Base-by-base conservation (phyloP, 768 basidiomycete species). In the Trametes gibbosa region DNA sequence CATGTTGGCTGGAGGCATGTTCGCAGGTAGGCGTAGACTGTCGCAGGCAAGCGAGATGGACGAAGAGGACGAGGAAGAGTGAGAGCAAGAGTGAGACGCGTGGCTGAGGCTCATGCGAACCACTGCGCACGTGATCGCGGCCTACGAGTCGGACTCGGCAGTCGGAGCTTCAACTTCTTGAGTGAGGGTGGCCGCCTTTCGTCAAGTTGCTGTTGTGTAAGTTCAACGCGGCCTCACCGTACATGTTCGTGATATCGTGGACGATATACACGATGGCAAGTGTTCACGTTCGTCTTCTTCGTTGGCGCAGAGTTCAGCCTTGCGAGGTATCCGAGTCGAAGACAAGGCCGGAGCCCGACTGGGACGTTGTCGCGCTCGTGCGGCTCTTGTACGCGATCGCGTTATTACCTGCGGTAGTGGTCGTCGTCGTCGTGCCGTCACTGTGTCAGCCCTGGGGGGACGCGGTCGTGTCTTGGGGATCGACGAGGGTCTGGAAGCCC, bases 361-460 rank as follows among this genome's bases (percentile, higher is more conserved):
- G 67, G 9, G 75, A 57, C 3, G 78, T 73, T 3, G 72, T 68
- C 27, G 60, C 41, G 19, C 66, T 66, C 56, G 56, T 39, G 6
- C 68, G 64, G 45, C 70, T 60, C 47, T 69, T 69, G 61, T 68
- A 76, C 10, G 69, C 71, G 52, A 73, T 69, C 16, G 71, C 75
- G 56, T 77, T 78, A 72, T 79, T 79, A n/a, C 75, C 71, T 46
- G 66, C 53, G 19, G 73, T 72, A 10, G 61, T 54, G 16, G 73
- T 75, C 14, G 68, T 68, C 17, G 73, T 75, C 66, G 73, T 72
- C 17, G 70, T 70, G 5, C 69, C 69, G 37, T 70, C 68, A 46
- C 68, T 72, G 65, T 84, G 81, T 84, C 84, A 85, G 29, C 84
- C 84, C 13, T 74, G 62, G 29, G 84, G 84, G 23, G 84, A 87